phyloP scores from a whole-genome alignment of 2,329 filamentous ascomycete genomes.

The Mollisiaceae sp. region DNA sequence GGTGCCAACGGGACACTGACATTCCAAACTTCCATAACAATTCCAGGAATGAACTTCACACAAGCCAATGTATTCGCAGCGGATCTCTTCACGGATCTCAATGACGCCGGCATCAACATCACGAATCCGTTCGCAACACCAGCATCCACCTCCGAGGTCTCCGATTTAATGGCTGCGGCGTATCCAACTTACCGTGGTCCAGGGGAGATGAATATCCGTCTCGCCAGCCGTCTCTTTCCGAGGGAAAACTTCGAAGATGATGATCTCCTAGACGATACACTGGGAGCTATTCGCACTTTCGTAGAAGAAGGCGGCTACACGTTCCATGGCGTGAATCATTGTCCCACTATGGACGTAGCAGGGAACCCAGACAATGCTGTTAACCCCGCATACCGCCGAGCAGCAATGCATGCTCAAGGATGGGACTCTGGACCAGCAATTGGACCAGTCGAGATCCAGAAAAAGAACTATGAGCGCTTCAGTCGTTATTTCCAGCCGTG shows the following conservation, averaged over 20 bases:
- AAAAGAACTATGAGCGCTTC: neutral
- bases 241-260: slow-evolving; percentile 44
- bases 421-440: neutral
- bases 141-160: slow-evolving; percentile 38
- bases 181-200: slow-evolving; percentile 39
- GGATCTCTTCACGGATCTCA: slow-evolving; percentile 46
- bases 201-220: slow-evolving; percentile 34
- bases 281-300: slow-evolving; percentile 41
- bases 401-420: slow-evolving; percentile 23
- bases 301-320: slow-evolving; percentile 42
- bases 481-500: slow-evolving; percentile 26
- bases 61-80: slow-evolving; percentile 38
- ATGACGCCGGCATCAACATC: slow-evolving; percentile 40
- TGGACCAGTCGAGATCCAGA: neutral
- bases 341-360: slow-evolving; percentile 16
- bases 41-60: slow-evolving; percentile 38
- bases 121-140: slow-evolving; percentile 22
- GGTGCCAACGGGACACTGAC: slow-evolving; percentile 16
- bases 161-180: slow-evolving; percentile 35
- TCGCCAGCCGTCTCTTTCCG: slow-evolving; percentile 48
- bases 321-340: slow-evolving; percentile 38
- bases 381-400: slow-evolving; percentile 27
- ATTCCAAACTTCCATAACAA: slow-evolving; percentile 42
- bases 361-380: slow-evolving; percentile 22
- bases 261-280: slow-evolving; percentile 32